A percentile compares a stretch with the other conserved stretches of the same genome.
These are phyloP conservation scores for Alternaria postmessia DNA, from an alignment of 2,329 filamentous ascomycete species.

Conservation along the genomic window DNA sequence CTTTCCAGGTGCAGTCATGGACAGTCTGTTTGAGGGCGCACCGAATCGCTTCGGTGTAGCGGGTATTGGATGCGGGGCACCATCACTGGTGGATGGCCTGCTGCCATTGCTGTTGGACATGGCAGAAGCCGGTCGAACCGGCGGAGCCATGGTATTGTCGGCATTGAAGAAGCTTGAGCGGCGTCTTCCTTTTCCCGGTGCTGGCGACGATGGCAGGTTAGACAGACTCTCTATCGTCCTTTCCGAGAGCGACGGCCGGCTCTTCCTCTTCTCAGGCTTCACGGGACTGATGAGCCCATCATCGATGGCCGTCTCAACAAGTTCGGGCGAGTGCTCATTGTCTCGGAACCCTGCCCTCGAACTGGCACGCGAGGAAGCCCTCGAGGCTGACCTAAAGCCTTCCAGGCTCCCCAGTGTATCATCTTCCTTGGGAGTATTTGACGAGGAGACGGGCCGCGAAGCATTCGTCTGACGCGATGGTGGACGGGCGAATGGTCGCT, in stretches of 20 bases:
- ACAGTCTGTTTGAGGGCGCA: slow-evolving; percentile 29
- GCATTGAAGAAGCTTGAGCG: slow-evolving; percentile 76
- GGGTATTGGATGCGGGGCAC: slow-evolving; percentile 37
- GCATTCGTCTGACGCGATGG: slow-evolving; percentile 43
- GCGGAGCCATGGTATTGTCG: slow-evolving; percentile 66
- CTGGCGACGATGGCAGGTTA: slow-evolving; percentile 78
- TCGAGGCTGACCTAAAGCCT: slow-evolving; percentile 54
- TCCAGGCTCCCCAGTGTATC: slow-evolving; percentile 55
- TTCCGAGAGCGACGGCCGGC: slow-evolving; percentile 73
- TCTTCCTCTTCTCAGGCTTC: slow-evolving; percentile 45
- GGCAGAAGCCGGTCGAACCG: slow-evolving; percentile 70
- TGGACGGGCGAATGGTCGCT: slow-evolving; percentile 48
- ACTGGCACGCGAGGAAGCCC: slow-evolving; percentile 50
- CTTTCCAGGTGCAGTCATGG: slow-evolving; percentile 48
- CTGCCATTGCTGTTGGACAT: slow-evolving; percentile 63
- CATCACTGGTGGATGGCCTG: slow-evolving; percentile 59
- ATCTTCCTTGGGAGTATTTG: slow-evolving; percentile 33
- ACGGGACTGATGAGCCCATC: slow-evolving; percentile 12
- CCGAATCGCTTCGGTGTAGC: slow-evolving; percentile 41
- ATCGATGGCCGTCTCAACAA: slow-evolving; percentile 15
- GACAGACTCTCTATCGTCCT: slow-evolving; percentile 86
- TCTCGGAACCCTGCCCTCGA: slow-evolving; percentile 49
- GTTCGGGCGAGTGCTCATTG: slow-evolving; percentile 35
- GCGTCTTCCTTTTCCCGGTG: slow-evolving; percentile 64
- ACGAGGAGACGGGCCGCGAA: slow-evolving; percentile 22